A percentile compares a stretch with the other conserved stretches of the same genome.
phyloP scores from a whole-genome alignment of 768 basidiomycete species.

The Lentinus brumalis region DNA sequence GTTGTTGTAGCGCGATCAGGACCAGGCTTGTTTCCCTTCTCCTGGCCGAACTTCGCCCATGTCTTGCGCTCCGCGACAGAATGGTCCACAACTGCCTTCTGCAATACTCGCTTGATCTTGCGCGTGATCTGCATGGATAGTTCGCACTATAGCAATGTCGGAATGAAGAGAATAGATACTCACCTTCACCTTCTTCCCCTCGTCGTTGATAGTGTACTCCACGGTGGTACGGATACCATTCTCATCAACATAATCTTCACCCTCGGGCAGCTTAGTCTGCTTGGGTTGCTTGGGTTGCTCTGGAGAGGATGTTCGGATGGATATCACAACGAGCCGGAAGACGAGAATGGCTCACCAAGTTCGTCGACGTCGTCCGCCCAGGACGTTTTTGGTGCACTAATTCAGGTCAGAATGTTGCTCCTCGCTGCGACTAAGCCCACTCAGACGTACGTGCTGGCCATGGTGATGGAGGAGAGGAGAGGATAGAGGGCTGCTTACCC shows the following conservation, averaged over 20 bases:
- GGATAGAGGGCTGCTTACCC: neutral
- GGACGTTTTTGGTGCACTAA: conserved; percentile 58
- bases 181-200: conserved; percentile 95
- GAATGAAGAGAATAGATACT: conserved; percentile 20
- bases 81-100: conserved; percentile 93
- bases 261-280: no score
- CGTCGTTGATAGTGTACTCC: conserved; percentile 84
- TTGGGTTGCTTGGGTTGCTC: conserved; percentile 56
- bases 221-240: conserved; percentile 86
- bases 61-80: conserved; percentile 90
- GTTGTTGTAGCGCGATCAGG: conserved; percentile 94
- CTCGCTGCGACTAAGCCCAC: neutral
- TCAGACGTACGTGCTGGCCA: conserved; percentile 15
- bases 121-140: conserved; percentile 68
- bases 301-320: neutral
- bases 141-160: neutral
- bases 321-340: neutral
- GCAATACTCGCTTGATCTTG: conserved; percentile 81
- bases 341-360: conserved; percentile 44
- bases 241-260: conserved; percentile 76
- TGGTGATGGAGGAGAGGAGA: conserved; percentile 10
- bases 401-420: neutral
- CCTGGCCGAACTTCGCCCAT: conserved; percentile 93
- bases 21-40: conserved; percentile 83
- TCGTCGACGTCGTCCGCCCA: conserved; percentile 92